These are phyloP conservation scores for Gracilaria vermiculophylla DNA, from an alignment of 23 red algal genomes.

Conservation along the genomic window DNA sequence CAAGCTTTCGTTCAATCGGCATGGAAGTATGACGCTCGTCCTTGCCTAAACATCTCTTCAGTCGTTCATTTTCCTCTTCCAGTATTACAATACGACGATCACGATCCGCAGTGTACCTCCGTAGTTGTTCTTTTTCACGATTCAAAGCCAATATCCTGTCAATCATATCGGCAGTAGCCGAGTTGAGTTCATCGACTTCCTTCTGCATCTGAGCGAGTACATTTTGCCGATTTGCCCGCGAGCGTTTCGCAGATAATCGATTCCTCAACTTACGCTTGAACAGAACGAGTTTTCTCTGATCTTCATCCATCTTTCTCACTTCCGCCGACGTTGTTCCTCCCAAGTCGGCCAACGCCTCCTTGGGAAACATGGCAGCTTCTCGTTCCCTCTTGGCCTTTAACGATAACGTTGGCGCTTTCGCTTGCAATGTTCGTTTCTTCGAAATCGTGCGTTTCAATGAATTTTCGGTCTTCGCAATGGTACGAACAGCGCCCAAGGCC, in stretches of 20 bases:
- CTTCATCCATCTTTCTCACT: conserved; percentile 66
- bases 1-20: conserved; percentile 12
- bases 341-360: conserved; percentile 36
- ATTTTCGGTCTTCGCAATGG: background rate
- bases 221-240: conserved; percentile 42
- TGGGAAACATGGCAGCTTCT: conserved; percentile 46
- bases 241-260: conserved; percentile 52
- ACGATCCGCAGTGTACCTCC: background rate
- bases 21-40: background rate
- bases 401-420: background rate
- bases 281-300: conserved; percentile 63
- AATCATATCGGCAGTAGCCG: background rate
- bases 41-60: background rate
- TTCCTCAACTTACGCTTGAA: conserved; percentile 85
- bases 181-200: conserved; percentile 52
- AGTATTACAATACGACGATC: background rate
- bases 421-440: background rate
- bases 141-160: background rate
- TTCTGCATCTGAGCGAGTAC: conserved; percentile 33
- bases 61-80: background rate
- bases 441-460: background rate
- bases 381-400: conserved; percentile 42
- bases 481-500: background rate
- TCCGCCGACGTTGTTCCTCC: conserved; percentile 67
- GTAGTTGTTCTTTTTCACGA: conserved; percentile 33